phyloP scores from a whole-genome alignment of 306 rosid genomes.

The Prinsepia uniflora region DNA sequence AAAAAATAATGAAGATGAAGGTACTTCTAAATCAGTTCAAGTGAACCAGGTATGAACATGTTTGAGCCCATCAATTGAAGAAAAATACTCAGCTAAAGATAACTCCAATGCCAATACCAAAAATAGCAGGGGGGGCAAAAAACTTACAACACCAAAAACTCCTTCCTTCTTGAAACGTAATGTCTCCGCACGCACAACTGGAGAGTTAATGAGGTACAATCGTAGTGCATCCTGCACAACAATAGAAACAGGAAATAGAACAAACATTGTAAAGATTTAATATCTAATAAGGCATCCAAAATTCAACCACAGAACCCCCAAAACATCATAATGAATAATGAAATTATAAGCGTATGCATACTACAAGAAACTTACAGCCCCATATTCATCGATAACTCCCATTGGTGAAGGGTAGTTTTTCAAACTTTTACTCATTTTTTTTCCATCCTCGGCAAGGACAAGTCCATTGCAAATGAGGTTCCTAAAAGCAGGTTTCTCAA shows the following conservation, averaged over 20 bases:
- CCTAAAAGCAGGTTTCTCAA: slow-evolving; percentile 88
- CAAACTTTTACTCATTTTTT: slow-evolving; percentile 95
- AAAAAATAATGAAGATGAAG: neutral
- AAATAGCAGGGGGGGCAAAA: slow-evolving; percentile 2
- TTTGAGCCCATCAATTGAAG: neutral
- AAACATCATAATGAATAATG: neutral
- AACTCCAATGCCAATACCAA: neutral
- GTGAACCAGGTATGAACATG: neutral
- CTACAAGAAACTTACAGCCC: slow-evolving; percentile 61
- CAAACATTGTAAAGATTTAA: slow-evolving; percentile 2
- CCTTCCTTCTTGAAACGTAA: slow-evolving; percentile 94
- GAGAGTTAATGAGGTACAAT: slow-evolving; percentile 85
- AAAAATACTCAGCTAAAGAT: neutral
- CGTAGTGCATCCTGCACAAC: slow-evolving; percentile 80
- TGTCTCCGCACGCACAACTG: slow-evolving; percentile 95
- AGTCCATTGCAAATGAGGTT: slow-evolving; percentile 98
- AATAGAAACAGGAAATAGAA: slow-evolving; percentile 9
- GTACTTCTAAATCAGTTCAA: neutral
- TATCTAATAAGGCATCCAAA: slow-evolving; percentile 6
- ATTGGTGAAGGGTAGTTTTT: slow-evolving; percentile 88
- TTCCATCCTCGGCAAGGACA: slow-evolving; percentile 95
- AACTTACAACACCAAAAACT: slow-evolving; percentile 96
- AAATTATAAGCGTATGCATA: neutral
- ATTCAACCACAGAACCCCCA: neutral
- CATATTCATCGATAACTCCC: slow-evolving; percentile 79